Evolutionary conservation across 441 rosid species (phyloP).

Genomic region (Metrosideros polymorpha): DNA sequence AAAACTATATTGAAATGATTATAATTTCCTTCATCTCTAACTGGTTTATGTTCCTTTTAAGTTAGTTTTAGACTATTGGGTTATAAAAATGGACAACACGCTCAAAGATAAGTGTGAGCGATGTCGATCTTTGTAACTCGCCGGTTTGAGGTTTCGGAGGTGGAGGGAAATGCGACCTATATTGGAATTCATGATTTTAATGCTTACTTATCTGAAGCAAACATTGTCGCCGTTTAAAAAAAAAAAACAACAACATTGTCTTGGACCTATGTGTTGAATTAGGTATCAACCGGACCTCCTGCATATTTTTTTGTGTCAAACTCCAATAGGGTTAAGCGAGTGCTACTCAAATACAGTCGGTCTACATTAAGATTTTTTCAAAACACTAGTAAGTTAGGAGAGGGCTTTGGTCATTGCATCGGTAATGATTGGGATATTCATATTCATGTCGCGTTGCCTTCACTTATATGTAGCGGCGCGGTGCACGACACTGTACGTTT

Average conservation of each 20-base stretch:
- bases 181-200: background rate
- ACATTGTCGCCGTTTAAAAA: background rate
- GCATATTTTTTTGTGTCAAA: fast-evolving
- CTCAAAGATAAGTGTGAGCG: background rate
- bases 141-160: background rate
- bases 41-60: background rate
- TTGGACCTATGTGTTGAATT: background rate
- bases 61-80: background rate
- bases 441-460: background rate
- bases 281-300: background rate
- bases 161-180: background rate
- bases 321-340: fast-evolving
- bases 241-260: background rate
- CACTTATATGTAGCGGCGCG: fast-evolving
- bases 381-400: background rate
- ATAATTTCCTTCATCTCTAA: background rate
- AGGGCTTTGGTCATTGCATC: background rate
- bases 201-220: background rate
- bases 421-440: background rate
- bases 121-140: background rate
- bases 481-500: fast-evolving
- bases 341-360: background rate
- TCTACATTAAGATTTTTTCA: background rate
- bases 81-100: background rate
- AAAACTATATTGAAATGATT: background rate